phyloP scores from a whole-genome alignment of 371 early-diverging fungal species.

The Apophysomyces sp. region DNA sequence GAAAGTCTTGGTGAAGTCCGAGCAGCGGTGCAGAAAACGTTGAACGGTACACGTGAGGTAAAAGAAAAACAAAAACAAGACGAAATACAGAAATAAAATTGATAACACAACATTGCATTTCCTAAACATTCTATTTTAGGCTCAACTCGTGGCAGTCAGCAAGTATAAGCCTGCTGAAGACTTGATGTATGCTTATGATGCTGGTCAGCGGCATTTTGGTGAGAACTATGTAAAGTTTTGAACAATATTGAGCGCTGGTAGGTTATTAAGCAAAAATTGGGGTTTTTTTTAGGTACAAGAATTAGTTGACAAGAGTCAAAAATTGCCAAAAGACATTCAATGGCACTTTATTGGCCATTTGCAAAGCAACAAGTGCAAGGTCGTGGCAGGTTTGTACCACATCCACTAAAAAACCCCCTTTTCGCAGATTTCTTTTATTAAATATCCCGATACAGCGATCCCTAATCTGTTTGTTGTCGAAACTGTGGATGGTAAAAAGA shows the following conservation, averaged over 20 bases:
- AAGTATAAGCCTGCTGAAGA: constrained; percentile 88
- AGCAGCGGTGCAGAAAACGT: constrained; percentile 7
- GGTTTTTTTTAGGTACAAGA: constrained; percentile 75
- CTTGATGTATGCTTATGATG: constrained; percentile 71
- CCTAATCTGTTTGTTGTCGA: constrained; percentile 90
- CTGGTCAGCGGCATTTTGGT: constrained; percentile 92
- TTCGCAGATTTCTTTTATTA: background rate
- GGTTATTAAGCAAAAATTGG: constrained; percentile 80
- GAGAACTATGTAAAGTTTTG: constrained; percentile 84
- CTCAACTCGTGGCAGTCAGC: constrained; percentile 86
- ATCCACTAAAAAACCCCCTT: background rate
- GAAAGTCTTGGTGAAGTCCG: constrained; percentile 20
- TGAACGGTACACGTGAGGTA: background rate
- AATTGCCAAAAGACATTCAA: constrained; percentile 72
- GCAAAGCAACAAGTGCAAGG: constrained; percentile 95
- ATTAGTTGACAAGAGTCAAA: constrained; percentile 83
- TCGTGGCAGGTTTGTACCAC: constrained; percentile 56
- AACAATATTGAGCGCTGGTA: constrained; percentile 29
- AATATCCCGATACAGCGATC: constrained; percentile 48
- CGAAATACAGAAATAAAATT: no score
- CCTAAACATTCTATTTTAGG: constrained; percentile 14
- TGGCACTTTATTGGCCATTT: constrained; percentile 98
- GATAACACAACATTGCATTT: background rate
- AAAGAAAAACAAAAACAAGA: background rate
- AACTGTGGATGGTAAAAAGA: constrained; percentile 83